Evolutionary conservation across 164 flowering plant species (phyloP).

Genomic region (Umbellularia californica): DNA sequence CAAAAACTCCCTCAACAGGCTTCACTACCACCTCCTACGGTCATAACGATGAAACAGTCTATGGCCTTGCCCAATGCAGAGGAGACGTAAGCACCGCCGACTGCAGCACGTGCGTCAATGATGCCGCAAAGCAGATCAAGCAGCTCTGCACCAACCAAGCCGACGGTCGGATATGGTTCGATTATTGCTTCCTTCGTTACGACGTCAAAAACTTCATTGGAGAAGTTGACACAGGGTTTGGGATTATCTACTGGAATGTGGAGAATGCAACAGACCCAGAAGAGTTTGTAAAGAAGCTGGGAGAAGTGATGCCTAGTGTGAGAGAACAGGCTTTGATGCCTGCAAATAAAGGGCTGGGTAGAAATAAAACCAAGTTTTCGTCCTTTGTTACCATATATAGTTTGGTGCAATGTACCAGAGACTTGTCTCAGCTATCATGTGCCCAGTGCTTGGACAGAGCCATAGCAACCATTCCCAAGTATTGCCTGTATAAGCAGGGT

Average conservation of each 20-base stretch:
- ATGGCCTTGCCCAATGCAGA: slow-evolving; percentile 9
- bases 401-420: slow-evolving; percentile 8
- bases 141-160: neutral
- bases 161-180: slow-evolving; percentile 6
- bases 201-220: slow-evolving; percentile 1
- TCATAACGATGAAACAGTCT: neutral
- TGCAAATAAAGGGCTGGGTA: neutral
- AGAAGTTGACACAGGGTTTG: slow-evolving; percentile 5
- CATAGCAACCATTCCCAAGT: neutral
- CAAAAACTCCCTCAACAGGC: neutral
- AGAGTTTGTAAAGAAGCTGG: neutral
- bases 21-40: neutral
- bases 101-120: slow-evolving; percentile 1
- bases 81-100: neutral
- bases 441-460: slow-evolving; percentile 9
- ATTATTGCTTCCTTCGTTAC: slow-evolving; percentile 1
- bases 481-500: slow-evolving; percentile 5
- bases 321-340: slow-evolving; percentile 6
- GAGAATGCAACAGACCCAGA: neutral
- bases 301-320: neutral
- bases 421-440: neutral
- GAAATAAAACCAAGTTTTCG: slow-evolving; percentile 1
- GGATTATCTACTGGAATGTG: neutral
- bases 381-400: neutral
- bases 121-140: neutral